Percentiles rank a stretch among this genome's conserved stretches.
Evolutionary conservation across 257 asterid species (phyloP).

Genomic region (Scutellaria barbata): DNA sequence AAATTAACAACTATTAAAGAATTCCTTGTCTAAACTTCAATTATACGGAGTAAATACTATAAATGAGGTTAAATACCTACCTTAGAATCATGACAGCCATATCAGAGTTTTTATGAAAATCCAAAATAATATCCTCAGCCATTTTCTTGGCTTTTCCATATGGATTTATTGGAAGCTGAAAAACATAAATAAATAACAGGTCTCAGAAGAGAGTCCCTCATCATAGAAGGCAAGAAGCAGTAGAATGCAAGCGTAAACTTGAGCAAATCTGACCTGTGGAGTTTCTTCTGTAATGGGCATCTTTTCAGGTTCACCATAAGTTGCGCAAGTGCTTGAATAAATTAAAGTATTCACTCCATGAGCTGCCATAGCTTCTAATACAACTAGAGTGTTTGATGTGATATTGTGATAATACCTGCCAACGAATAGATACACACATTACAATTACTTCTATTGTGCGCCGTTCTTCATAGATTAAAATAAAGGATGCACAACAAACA

Average conservation of each 20-base stretch:
- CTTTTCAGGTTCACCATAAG: conserved; percentile 87
- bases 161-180: conserved; percentile 89
- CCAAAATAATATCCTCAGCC: conserved; percentile 96
- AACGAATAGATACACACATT: not conserved
- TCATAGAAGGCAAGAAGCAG: conserved; percentile 12
- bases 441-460: not conserved
- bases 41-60: not conserved
- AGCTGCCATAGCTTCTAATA: conserved; percentile 79
- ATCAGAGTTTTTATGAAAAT: conserved; percentile 80
- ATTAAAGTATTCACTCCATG: conserved; percentile 71
- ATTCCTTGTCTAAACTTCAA: not conserved
- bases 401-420: conserved; percentile 95
- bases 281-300: conserved; percentile 91
- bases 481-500: not conserved
- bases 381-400: conserved; percentile 83
- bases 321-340: conserved; percentile 94
- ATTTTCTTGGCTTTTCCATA: conserved; percentile 98
- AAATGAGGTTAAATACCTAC: conserved; percentile 38
- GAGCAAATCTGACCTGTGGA: conserved; percentile 61
- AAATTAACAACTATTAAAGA: not conserved
- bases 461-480: no score
- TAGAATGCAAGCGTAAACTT: no score
- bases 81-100: conserved; percentile 96
- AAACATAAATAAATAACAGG: conserved; percentile 24
- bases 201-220: conserved; percentile 5